phyloP scores from a whole-genome alignment of 2,329 filamentous ascomycete genomes.

The Sporothrix inflata region DNA sequence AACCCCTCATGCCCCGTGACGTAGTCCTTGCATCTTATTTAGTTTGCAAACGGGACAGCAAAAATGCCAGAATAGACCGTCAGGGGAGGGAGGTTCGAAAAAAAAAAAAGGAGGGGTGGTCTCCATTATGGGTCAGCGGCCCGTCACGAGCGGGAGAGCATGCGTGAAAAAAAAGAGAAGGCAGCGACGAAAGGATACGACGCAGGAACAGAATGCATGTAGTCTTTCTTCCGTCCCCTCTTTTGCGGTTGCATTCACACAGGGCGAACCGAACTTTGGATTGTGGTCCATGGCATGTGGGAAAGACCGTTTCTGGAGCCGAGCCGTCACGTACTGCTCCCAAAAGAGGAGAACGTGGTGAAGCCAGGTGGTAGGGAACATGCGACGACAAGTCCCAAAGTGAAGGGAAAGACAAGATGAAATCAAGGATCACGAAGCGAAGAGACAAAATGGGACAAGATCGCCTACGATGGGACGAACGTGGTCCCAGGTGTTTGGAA shows the following conservation, averaged over 20 bases:
- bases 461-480: background rate
- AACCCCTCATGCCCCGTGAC: constrained; percentile 5
- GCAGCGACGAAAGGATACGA: background rate
- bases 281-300: background rate
- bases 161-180: background rate
- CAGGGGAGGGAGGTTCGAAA: background rate
- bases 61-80: background rate
- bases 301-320: background rate
- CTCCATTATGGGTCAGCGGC: constrained; percentile 18
- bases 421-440: background rate
- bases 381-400: background rate
- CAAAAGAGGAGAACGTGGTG: background rate
- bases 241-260: background rate
- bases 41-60: background rate
- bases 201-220: background rate
- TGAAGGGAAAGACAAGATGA: background rate
- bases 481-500: background rate
- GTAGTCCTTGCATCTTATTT: background rate
- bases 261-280: background rate
- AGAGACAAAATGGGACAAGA: background rate
- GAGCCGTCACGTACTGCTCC: background rate
- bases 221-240: background rate
- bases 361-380: background rate
- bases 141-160: constrained; percentile 13
- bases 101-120: background rate